A percentile compares a stretch with the other conserved stretches of the same genome.
These are phyloP conservation scores for Fagus crenata DNA, from an alignment of 306 rosid genomes.

Conservation along the genomic window DNA sequence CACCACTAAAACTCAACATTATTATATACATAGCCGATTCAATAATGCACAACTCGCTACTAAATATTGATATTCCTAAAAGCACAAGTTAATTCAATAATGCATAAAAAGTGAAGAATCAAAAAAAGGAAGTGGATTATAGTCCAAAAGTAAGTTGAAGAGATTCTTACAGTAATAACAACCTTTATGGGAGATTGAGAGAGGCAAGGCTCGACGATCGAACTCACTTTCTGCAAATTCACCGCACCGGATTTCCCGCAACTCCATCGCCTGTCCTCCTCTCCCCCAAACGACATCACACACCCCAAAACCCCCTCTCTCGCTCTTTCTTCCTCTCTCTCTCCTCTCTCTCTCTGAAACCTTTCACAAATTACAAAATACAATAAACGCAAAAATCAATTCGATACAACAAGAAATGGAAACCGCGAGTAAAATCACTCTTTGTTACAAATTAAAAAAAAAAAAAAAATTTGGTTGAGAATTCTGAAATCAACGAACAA, in stretches of 20 bases:
- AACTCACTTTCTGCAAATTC: constrained; percentile 62
- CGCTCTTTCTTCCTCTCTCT: constrained; percentile 24
- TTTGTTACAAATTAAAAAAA: no score
- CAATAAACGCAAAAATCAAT: neutral
- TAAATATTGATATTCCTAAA: no score
- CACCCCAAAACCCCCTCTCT: constrained; percentile 27
- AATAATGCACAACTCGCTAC: neutral
- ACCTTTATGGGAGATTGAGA: constrained; percentile 72
- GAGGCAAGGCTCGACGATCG: constrained; percentile 77
- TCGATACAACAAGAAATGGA: neutral
- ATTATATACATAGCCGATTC: neutral
- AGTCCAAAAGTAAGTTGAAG: neutral
- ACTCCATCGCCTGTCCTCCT: constrained; percentile 59
- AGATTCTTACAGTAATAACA: constrained; percentile 60
- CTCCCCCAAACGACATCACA: constrained; percentile 61
- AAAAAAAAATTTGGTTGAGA: no score
- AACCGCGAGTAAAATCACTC: no score
- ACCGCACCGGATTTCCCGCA: constrained; percentile 63
- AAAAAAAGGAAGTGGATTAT: neutral
- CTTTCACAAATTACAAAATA: constrained; percentile 1
- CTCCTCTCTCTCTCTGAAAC: constrained; percentile 26
- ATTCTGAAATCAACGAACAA: no score
- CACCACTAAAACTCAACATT: no score
- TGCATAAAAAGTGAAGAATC: neutral
- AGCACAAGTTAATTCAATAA: neutral